Conservation (phyloP, 2,329 filamentous ascomycete species). For the Nemania diffusa region DNA sequence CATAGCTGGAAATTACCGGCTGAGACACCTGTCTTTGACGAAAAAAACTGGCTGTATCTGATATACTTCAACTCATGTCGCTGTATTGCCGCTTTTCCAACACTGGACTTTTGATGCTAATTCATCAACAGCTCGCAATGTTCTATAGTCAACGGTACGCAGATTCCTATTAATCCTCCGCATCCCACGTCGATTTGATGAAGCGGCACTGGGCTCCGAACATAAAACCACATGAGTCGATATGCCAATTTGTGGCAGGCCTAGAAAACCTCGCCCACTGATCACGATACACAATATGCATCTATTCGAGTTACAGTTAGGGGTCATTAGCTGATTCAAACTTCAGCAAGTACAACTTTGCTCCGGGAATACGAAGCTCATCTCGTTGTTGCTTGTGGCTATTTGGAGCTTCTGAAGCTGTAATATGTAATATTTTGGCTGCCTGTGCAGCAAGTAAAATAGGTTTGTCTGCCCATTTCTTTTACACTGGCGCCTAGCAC, state of each 20-base stretch:
- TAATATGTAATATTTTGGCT: background rate
- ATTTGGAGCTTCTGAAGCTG: background rate
- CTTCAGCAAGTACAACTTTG: background rate
- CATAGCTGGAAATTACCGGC: constrained; percentile 97
- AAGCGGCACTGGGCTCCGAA: constrained; percentile 97
- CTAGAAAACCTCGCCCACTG: constrained; percentile 99
- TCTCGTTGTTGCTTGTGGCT: background rate
- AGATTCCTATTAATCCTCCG: constrained; percentile 43
- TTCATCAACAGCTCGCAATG: constrained; percentile 33
- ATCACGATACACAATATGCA: constrained; percentile 53
- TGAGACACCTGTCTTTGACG: constrained; percentile 79
- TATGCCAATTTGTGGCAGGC: constrained; percentile 95
- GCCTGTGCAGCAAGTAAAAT: background rate
- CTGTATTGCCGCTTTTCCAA: background rate
- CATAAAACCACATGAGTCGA: constrained; percentile 74
- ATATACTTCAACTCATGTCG: constrained; percentile 53
- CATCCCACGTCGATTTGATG: constrained; percentile 70
- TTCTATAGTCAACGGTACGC: constrained; percentile 41
- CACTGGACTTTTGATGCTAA: constrained; percentile 39
- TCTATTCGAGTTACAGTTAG: constrained; percentile 7
- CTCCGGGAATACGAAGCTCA: background rate
- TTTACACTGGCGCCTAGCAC: background rate
- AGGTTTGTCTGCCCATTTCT: constrained; percentile 26
- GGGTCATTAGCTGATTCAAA: constrained; percentile 13
- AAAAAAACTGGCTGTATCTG: constrained; percentile 87